Evolutionary conservation across 2,329 filamentous ascomycete genomes (phyloP), one percentile per base, ranked within the genome.

Genomic region (Blastomyces parvus): DNA sequence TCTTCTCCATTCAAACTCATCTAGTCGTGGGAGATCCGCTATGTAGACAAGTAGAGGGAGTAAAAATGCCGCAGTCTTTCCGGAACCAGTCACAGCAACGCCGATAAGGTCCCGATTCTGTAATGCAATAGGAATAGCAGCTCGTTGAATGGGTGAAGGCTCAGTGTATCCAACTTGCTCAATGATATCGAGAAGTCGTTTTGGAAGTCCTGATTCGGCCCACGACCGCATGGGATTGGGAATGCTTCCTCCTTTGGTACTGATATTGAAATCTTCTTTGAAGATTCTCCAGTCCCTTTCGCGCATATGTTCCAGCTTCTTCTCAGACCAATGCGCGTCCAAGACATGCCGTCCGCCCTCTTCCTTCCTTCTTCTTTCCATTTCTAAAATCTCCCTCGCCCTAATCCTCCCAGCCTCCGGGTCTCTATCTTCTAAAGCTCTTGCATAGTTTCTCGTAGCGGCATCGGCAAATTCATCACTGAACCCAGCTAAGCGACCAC

Each of bases 271-370:
- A 76, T 99, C 92, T 76, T 97, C 94, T 78, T 97, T 99, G 86
- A 99, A 97, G 70, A 99, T 97, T 73, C 94, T 90, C 94, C 94
- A 99, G 77, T 99, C 94, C 74, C 94, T 84, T 78, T 97, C 92
- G 66, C 91, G 89, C 94, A 99, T 99, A 70, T 96, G 90, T 17
- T 89, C 86, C 66, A 97, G 80, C 66, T 83, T 84, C 85, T 99
- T 99, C 73, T 97, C 90, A 62, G 89, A 91, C 94, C 94, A 99
- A 76, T 96, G 91, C 75, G 92, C 92, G 70, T 95, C 92, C 63
- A 96, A 82, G 42, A 87, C 88, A 67, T 88, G 90, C 66, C 88
- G 84, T 1, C 81, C 78, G 65, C 86, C 86, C 66, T 89, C 85
- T 71, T 95, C 88, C 70, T 86, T 88, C 38, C 88, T 86, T 67